phyloP scores from a whole-genome alignment of 108 stramenopile species.

The Nitzschia sp. region DNA sequence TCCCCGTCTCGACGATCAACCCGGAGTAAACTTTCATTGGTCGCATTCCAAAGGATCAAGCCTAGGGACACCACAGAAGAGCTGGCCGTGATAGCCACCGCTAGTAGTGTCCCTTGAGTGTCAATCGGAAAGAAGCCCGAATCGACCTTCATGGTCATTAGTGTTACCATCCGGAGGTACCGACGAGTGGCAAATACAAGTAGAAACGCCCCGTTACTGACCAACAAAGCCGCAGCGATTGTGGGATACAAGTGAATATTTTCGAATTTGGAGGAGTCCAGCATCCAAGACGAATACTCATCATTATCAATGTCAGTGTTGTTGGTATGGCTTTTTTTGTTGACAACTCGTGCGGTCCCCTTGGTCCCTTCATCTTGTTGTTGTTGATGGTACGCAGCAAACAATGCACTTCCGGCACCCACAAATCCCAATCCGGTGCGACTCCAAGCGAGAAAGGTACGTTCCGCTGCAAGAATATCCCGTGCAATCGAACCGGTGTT shows the following conservation, averaged over 20 bases:
- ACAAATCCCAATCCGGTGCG: slow-evolving; percentile 42
- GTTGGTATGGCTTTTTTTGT: no score
- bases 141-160: background rate
- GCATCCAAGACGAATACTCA: no score
- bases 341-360: no score
- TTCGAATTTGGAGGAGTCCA: no score
- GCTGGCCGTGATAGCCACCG: background rate
- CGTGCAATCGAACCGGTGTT: slow-evolving; percentile 47
- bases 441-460: slow-evolving; percentile 43
- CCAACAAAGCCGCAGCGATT: slow-evolving; percentile 7
- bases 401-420: slow-evolving; percentile 37
- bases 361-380: no score
- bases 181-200: slow-evolving; percentile 2
- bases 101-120: slow-evolving; percentile 4
- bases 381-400: slow-evolving; percentile 25
- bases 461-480: slow-evolving; percentile 40
- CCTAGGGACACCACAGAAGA: background rate
- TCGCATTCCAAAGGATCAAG: slow-evolving; percentile 2
- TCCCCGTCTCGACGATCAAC: no score
- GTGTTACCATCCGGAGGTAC: background rate
- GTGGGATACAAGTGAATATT: slow-evolving; percentile 6
- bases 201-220: background rate
- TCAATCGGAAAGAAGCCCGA: background rate
- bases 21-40: no score
- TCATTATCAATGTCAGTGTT: no score